These are phyloP conservation scores for Copromyces sp. DNA, from an alignment of 495 filamentous ascomycete genomes.

Conservation along the genomic window DNA sequence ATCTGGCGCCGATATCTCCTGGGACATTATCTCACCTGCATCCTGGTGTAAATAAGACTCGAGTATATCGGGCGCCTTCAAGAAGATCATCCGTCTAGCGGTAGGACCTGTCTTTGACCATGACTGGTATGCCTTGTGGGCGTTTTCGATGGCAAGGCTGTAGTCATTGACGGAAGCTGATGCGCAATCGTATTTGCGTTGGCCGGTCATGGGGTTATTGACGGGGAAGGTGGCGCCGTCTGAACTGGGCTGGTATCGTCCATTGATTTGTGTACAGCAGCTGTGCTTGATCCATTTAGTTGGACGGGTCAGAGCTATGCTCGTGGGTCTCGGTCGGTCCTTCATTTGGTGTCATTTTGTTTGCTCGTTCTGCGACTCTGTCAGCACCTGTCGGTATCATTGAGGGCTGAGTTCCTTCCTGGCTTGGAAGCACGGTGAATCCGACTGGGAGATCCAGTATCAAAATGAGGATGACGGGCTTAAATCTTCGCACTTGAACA, in stretches of 20 bases:
- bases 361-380: background rate
- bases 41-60: constrained; percentile 49
- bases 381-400: background rate
- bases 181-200: constrained; percentile 45
- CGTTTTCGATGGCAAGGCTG: constrained; percentile 45
- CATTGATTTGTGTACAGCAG: constrained; percentile 55
- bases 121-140: constrained; percentile 50
- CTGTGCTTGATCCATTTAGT: constrained; percentile 9
- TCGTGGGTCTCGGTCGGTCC: background rate
- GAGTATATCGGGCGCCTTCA: constrained; percentile 58
- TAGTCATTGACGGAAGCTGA: constrained; percentile 51
- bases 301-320: background rate
- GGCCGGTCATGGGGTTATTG: constrained; percentile 45
- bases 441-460: background rate
- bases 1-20: constrained; percentile 27
- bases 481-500: background rate
- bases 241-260: constrained; percentile 41
- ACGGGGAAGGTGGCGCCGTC: constrained; percentile 51
- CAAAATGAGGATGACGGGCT: background rate
- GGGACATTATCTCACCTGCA: constrained; percentile 41
- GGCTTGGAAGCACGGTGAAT: background rate
- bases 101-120: constrained; percentile 53
- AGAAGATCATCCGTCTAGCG: constrained; percentile 51
- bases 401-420: background rate
- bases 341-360: background rate